phyloP scores from a whole-genome alignment of 352 stramenopile species.

The Phytopythium chamaehyphon region DNA sequence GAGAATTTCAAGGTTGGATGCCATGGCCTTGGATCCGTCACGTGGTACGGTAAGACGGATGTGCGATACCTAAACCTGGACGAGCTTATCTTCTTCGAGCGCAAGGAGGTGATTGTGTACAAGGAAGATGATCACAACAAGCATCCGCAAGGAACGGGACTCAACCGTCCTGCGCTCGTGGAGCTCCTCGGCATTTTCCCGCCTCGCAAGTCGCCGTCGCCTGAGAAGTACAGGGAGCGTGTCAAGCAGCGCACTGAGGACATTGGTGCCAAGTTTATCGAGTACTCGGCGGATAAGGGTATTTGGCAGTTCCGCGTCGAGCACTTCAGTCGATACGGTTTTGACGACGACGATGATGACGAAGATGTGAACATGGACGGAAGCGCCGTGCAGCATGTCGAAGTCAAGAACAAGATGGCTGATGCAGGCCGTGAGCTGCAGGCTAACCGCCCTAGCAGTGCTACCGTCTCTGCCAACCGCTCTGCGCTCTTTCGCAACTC shows the following conservation, averaged over 20 bases:
- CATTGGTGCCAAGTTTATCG: conserved; percentile 74
- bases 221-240: conserved; percentile 68
- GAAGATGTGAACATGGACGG: conserved; percentile 35
- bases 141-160: conserved; percentile 58
- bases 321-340: conserved; percentile 83
- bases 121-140: conserved; percentile 84
- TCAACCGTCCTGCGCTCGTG: conserved; percentile 79
- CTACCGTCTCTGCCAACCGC: conserved; percentile 27
- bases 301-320: conserved; percentile 86
- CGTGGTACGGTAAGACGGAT: conserved; percentile 80
- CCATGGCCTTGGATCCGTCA: conserved; percentile 69
- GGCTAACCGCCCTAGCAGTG: conserved; percentile 7
- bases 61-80: conserved; percentile 78
- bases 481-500: conserved; percentile 42
- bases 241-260: conserved; percentile 73
- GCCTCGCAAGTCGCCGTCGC: conserved; percentile 47
- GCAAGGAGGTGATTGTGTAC: conserved; percentile 86
- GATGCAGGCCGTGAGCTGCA: conserved; percentile 18
- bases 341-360: conserved; percentile 72
- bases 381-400: conserved; percentile 7
- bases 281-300: conserved; percentile 67
- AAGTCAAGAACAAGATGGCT: conserved; percentile 21
- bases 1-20: conserved; percentile 78
- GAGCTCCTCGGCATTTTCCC: conserved; percentile 78
- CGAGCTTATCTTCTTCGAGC: conserved; percentile 75